Conservation (phyloP, 257 asterid species). For the Cordia subcordata region DNA sequence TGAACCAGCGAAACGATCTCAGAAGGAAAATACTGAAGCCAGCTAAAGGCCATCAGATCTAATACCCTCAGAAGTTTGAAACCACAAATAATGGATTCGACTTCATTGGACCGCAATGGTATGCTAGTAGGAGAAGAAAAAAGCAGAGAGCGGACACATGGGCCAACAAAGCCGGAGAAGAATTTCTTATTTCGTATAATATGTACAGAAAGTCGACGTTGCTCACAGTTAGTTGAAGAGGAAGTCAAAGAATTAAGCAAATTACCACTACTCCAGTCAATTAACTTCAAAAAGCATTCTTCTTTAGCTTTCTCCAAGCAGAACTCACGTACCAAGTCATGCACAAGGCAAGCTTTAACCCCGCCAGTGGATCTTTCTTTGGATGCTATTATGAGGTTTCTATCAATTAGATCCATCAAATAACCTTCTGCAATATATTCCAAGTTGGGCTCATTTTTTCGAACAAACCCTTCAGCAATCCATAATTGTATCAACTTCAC, state of each 20-base stretch:
- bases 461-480: constrained; percentile 7
- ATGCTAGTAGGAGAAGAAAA: not conserved
- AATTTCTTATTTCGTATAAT: not conserved
- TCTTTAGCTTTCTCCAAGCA: too few species aligned
- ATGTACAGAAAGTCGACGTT: not conserved
- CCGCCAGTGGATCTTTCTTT: constrained; percentile 11
- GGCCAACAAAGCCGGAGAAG: not conserved
- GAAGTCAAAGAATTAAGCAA: not conserved
- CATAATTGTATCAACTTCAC: constrained; percentile 13
- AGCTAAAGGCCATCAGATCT: not conserved
- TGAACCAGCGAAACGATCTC: not conserved
- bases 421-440: not conserved
- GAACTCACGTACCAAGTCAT: too few species aligned
- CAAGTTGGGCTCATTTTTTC: not conserved
- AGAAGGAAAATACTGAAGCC: constrained; percentile 6
- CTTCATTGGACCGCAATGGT: not conserved
- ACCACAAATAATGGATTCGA: not conserved
- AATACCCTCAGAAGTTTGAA: constrained; percentile 19
- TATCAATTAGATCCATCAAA: constrained; percentile 7
- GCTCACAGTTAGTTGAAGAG: not conserved
- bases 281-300: not conserved
- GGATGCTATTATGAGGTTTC: constrained; percentile 20
- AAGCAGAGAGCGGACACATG: not conserved
- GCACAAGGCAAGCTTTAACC: constrained; percentile 7
- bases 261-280: constrained; percentile 5